These are phyloP conservation scores for Ogataea chonburiensis DNA, from an alignment of 805 yeast species.

Conservation along the genomic window DNA sequence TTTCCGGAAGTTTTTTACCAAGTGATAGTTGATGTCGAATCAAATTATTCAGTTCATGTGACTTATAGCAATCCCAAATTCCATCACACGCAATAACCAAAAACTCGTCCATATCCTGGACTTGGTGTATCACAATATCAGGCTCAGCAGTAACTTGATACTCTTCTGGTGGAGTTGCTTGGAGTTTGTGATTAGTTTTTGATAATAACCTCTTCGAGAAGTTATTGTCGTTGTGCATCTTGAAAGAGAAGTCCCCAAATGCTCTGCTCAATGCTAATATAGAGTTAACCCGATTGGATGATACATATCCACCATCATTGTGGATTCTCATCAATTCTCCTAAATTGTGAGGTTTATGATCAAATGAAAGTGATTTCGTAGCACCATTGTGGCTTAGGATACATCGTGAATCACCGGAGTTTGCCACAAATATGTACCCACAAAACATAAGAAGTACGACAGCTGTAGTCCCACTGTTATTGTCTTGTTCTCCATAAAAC, in stretches of 20 bases:
- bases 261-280: conserved; percentile 57
- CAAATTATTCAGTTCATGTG: conserved; percentile 49
- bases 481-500: conserved; percentile 38
- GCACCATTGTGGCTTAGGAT: conserved; percentile 52
- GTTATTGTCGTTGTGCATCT: conserved; percentile 33
- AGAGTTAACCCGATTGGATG: conserved; percentile 60
- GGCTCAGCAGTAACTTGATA: conserved; percentile 81
- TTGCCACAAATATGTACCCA: conserved; percentile 52
- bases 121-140: conserved; percentile 59
- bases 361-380: conserved; percentile 62
- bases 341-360: conserved; percentile 59
- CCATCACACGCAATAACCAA: conserved; percentile 80
- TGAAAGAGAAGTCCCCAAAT: conserved; percentile 65
- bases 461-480: conserved; percentile 53
- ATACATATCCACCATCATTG: conserved; percentile 59
- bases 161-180: conserved; percentile 57
- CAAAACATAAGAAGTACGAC: conserved; percentile 46
- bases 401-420: conserved; percentile 76
- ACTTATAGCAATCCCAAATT: conserved; percentile 72
- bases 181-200: conserved; percentile 24
- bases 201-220: conserved; percentile 24
- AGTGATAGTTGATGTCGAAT: conserved; percentile 57
- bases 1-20: conserved; percentile 58
- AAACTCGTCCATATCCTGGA: conserved; percentile 56
- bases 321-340: conserved; percentile 59